phyloP scores from a whole-genome alignment of 75 land plant species.

The Cupressus sempervirens region DNA sequence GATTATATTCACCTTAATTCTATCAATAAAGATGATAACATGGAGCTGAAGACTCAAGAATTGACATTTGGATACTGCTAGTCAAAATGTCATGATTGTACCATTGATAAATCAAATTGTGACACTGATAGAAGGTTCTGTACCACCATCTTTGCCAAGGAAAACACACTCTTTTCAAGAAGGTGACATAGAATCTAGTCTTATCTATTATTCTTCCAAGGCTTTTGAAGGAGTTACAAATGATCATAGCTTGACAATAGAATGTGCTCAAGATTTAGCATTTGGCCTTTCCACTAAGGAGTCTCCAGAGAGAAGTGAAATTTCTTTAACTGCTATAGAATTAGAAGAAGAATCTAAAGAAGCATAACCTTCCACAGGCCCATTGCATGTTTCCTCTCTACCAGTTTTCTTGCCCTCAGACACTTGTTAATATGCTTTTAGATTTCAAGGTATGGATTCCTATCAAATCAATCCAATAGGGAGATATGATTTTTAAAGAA shows the following conservation, averaged over 20 bases:
- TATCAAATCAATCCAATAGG: too few relatives aligned
- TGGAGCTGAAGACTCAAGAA: neutral
- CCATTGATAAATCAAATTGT: neutral
- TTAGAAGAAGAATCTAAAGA: neutral
- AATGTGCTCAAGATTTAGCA: neutral
- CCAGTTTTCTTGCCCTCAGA: too few relatives aligned
- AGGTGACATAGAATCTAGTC: conserved; percentile 7
- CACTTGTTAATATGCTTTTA: too few relatives aligned
- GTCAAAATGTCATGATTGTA: neutral
- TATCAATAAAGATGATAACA: neutral
- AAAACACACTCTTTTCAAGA: neutral
- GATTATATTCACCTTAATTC: neutral
- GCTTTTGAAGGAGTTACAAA: neutral
- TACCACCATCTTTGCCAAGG: neutral
- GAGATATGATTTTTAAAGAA: too few relatives aligned
- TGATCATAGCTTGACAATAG: neutral
- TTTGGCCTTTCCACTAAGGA: neutral
- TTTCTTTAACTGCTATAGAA: neutral
- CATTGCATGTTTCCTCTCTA: too few relatives aligned
- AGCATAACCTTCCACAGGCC: too few relatives aligned
- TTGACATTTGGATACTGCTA: neutral
- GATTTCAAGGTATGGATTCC: too few relatives aligned
- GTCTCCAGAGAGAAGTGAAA: conserved; percentile 3
- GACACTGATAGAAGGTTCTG: neutral
- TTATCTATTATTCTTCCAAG: neutral